These are phyloP conservation scores for maize (Zea mays) DNA, from an alignment of 176 grass and related monocot genomes.

Conservation along the genomic window Zm-B73-REFERENCE-NAM-5.0 NC_050097.1:57619001-57619500, in stretches of 20 bases:
- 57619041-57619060: constrained; percentile 18
- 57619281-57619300: constrained; percentile 34
- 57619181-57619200: constrained; percentile 67
- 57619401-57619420: background rate
- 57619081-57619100: constrained; percentile 6
- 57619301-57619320: constrained; percentile 40
- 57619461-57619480: constrained; percentile 88
- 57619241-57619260: constrained; percentile 29
- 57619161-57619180: constrained; percentile 70
- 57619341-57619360: constrained; percentile 70
- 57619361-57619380: constrained; percentile 68
- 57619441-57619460: constrained; percentile 32
- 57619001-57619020: constrained; percentile 56
- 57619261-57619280: constrained; percentile 23
- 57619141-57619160: constrained; percentile 19
- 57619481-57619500: constrained; percentile 95
- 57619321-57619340: constrained; percentile 79
- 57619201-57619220: constrained; percentile 66
- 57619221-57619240: constrained; percentile 54
- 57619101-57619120: constrained; percentile 18
- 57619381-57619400: constrained; percentile 21
- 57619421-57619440: constrained; percentile 18
- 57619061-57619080: constrained; percentile 19
- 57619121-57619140: constrained; percentile 20
- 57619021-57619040: constrained; percentile 69